Evolutionary conservation across 2,329 filamentous ascomycete genomes (phyloP), one percentile per base, ranked within the genome.

Genomic region (Aschersonia sp.): DNA sequence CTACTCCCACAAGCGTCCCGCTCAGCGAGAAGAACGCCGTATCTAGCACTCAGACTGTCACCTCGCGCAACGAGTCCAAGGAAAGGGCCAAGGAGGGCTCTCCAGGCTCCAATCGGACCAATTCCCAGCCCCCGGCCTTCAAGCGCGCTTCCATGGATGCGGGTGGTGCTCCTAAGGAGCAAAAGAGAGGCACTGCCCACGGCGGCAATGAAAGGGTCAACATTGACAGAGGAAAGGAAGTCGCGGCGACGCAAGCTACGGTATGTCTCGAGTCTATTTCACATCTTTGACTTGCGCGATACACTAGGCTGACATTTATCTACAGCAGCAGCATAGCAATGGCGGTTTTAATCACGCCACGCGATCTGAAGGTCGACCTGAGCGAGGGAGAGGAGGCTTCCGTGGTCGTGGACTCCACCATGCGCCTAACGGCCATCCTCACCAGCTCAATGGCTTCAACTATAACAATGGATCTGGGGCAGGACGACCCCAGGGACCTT

Each of bases 61-160:
- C 56, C 49, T 68, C 66, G 56, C 46, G 55, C 31, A 60, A 43
- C 47, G 66, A 67, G 43, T 53, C 54, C 30, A 61, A 61, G 10
- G 63, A 66, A 7, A 58, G 60, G 33, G 51, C 60, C 14, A 66
- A 64, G 30, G 70, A 73, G 39, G 46, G 48, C 10, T 54, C 56
- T 31, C 61, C 57, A 47, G 56, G 59, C n/a, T 50, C 63, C 44
- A 52, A 59, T 43, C 64, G 67, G 43, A 58, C 63, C 41, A 56
- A 62, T 6, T 61, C 67, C 2, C 60, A 63, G 37, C 56, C 66
- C 6, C 57, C 66, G 6, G 49, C 63, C 2, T 58, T 63, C 40
- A 78, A 76, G 60, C 70, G 71, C 43, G 60, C 59, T 14, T 65
- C 70, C 1, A 53, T 66, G 12, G 74, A 77, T 49, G 59, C 56